Evolutionary conservation across 352 stramenopile species (phyloP).

Genomic region (Phytophthora hybrid): DNA sequence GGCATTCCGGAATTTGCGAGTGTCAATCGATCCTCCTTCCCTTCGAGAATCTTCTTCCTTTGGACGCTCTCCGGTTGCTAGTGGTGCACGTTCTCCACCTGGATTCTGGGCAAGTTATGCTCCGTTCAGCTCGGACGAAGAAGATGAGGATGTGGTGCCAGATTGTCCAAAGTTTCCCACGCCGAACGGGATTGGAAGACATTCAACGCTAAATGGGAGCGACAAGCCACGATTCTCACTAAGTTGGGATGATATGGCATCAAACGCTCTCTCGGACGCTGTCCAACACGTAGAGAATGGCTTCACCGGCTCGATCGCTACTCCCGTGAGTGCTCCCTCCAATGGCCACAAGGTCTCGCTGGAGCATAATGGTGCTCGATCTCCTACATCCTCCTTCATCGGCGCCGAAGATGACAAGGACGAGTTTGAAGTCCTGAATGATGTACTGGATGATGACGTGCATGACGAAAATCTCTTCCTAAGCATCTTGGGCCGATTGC

Average conservation of each 20-base stretch:
- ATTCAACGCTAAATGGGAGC: constrained; percentile 20
- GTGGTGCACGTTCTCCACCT: constrained; percentile 65
- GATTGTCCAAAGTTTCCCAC: constrained; percentile 5
- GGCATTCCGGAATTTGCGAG: constrained; percentile 47
- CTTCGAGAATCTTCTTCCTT: constrained; percentile 33
- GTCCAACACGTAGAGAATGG: constrained; percentile 44
- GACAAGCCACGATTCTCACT: constrained; percentile 32
- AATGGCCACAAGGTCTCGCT: constrained; percentile 34
- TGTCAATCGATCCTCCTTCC: constrained; percentile 64
- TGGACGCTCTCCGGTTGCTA: constrained; percentile 45
- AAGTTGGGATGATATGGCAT: constrained; percentile 70
- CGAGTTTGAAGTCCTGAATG: constrained; percentile 80
- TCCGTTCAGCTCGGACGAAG: constrained; percentile 72
- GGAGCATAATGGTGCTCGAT: constrained; percentile 29
- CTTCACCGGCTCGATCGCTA: constrained; percentile 28
- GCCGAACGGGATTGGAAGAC: constrained; percentile 16
- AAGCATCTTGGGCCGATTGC: constrained; percentile 60
- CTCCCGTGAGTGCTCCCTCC: constrained; percentile 18
- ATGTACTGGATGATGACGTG: constrained; percentile 61
- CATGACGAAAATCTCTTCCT: constrained; percentile 85
- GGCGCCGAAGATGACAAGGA: constrained; percentile 65
- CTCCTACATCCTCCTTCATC: constrained; percentile 48
- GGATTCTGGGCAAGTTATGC: constrained; percentile 84
- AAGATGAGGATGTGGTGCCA: constrained; percentile 50
- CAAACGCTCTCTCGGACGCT: constrained; percentile 57